Evolutionary conservation across 1,139 yeast species (phyloP), one percentile per base, ranked within the genome.

Genomic region (Geotrichum macrosporum): DNA sequence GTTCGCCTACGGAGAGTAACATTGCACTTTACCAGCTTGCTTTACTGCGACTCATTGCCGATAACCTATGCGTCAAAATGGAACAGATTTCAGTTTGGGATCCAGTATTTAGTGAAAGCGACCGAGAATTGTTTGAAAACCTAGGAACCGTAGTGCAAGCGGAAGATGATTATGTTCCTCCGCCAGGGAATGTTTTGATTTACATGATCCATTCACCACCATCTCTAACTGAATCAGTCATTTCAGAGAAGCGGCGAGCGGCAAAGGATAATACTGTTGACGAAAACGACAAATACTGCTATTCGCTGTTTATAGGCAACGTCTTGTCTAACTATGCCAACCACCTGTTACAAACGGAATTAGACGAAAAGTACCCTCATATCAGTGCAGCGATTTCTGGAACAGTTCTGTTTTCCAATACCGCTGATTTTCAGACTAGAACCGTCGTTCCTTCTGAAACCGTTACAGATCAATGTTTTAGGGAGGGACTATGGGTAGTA

Each of bases 121-220:
- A 84, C 54, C 43, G 42, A 12, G 57, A 57, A 4, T 43, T 67
- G 4, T 51, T 70, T 30, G 42, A 46, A 1, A 40, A 41, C 54
- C 70, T 32, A 54, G 65, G 52, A 48, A 65, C 62, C 9, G 10
- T 8, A 8, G 27, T 24, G 57, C 49, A 38, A 20, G 63, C 62
- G 26, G 59, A 44, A 22, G 63, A 56, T 29, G 53, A 55, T 10
- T 56, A 53, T 5, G 44, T 47, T 3, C 44, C 47, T 2, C 33
- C 50, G 3, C 22, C 39, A 5, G 47, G 49, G 21, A 55, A n/a
- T 54, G 53, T 12, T 43, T 47, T 5, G 44, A 47, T 3, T 55
- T 84, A 77, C 57, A 70, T 84, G 47, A 94, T 94, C 0, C 95
- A 85, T 64, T 89, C 89, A 0, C 86, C 88, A 0, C 64, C 82